Evolutionary conservation across 345 rosid genomes (phyloP), one percentile per base, ranked within the genome.

Genomic region (Triadica sebifera): DNA sequence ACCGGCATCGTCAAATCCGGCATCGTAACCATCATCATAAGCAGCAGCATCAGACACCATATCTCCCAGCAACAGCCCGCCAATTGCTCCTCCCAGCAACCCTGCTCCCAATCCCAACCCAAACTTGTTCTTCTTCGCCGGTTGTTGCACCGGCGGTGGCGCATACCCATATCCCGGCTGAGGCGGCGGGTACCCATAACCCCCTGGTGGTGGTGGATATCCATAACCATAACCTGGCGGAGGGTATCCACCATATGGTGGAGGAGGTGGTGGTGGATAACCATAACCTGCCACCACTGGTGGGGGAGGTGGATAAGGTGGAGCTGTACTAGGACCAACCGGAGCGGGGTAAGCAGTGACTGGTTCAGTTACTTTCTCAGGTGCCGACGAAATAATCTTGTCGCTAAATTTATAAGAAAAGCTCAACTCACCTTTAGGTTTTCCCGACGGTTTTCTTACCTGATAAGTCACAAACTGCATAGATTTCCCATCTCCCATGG

Each of bases 81-180:
- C 93, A 9, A 93, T 56, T 20, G 83, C 81, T 69, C 97, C 98
- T 56, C 98, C 95, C 0, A 89, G 25, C 85, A 93, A 75, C 47
- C 97, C 95, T 3, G 91, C 89, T 50, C 97, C 97, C 43, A 88
- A 20, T 45, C 96, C 93, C 85, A 86, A 9, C 38, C 91, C 90
- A 4, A 86, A 20, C 15, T 85, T 88, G 38, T 82, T 91, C 85
- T 83, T 91, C 81, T 81, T 85, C 12, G 69, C 79, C 16, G 82
- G 88, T 71, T 87, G 77, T 61, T 84, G 87, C 68, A 69, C 81
- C 25, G 50, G 29, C 13, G 78, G 87, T 1, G 80, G 79, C 0
- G 84, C 80, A 34, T 84, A 84, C 0, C 80, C 82, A 13, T 74
- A 64, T 0, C 76, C 84, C 60, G 74, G 85, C 19, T 84, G 85